phyloP scores from a whole-genome alignment of 2,329 filamentous ascomycete genomes.

The Neoarthrinium moseri region DNA sequence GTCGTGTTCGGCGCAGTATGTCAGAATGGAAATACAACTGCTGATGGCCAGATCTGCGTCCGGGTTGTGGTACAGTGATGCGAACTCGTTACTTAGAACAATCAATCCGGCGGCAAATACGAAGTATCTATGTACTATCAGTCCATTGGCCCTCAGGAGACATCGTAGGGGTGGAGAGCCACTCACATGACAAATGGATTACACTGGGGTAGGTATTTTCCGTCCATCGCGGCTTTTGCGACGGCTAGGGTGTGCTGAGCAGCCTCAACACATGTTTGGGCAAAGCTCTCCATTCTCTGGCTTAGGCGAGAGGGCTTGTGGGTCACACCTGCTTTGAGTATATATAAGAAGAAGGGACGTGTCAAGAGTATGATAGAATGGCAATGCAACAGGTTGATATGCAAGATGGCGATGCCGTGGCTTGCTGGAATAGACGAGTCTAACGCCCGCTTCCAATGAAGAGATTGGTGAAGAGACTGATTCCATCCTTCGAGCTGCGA shows the following conservation, averaged over 20 bases:
- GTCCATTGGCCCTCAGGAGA: background rate
- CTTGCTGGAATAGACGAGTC: slow-evolving; percentile 37
- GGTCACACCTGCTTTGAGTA: slow-evolving; percentile 40
- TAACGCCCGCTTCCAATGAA: slow-evolving; percentile 51
- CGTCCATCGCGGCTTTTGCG: slow-evolving; percentile 41
- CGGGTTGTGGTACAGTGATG: slow-evolving; percentile 43
- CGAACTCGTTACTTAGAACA: slow-evolving; percentile 57
- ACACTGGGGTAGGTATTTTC: slow-evolving; percentile 45
- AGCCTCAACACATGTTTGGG: slow-evolving; percentile 49
- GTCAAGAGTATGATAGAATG: slow-evolving; percentile 64
- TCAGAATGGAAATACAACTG: slow-evolving; percentile 46
- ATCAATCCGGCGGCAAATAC: slow-evolving; percentile 55
- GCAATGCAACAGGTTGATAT: slow-evolving; percentile 60
- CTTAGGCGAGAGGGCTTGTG: slow-evolving; percentile 26
- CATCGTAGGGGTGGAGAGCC: background rate
- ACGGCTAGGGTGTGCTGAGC: slow-evolving; percentile 49
- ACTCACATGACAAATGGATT: slow-evolving; percentile 58
- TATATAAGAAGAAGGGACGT: slow-evolving; percentile 61
- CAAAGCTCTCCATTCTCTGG: slow-evolving; percentile 42
- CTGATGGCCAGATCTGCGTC: slow-evolving; percentile 37
- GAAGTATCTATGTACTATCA: slow-evolving; percentile 44
- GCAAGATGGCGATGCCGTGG: slow-evolving; percentile 58
- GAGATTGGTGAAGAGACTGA: slow-evolving; percentile 41
- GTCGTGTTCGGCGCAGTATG: slow-evolving; percentile 46
- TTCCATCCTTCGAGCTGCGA: slow-evolving; percentile 52